Evolutionary conservation across 768 basidiomycete species (phyloP), one percentile per base, ranked within the genome.

Genomic region (Tylopilus sp.): DNA sequence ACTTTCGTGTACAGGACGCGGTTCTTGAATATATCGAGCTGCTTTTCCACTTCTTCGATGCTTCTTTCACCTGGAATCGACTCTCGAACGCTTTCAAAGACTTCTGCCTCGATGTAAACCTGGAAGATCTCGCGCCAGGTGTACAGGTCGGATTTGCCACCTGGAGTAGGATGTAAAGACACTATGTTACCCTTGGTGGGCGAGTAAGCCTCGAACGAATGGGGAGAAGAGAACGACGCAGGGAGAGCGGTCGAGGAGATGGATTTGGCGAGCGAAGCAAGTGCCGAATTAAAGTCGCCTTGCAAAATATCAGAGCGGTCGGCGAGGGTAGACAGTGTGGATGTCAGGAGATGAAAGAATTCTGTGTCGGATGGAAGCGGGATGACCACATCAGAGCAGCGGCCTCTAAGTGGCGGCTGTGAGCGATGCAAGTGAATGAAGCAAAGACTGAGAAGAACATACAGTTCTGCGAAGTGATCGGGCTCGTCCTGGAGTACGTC

Each of bases 121-220:
- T 85, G 83, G 62, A 98, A 95, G 25, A 97, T 85, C 69, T 91
- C 84, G 21, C 95, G 75, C 95, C 95, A 97, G 6, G 82, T 77
- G 64, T 90, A 92, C 8, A 98, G 69, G 58, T 98, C 94, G 11
- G 69, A 51, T 63, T 70, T 54, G 38, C 69, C 49, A 56, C 69
- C 58, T 17, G 40, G 21, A 57, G 58, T 1, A 74, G 77, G 63
- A 79, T 77, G 8, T 74, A 73, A 12, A 73, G 73, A 51, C 20
- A 23, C 40, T 3, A 48, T 48, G 30, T 68, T 68, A 30, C 25
- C 13, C 20, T 48, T 44, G 1, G 55, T 38, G 30, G 53, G 41
- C 2, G 74, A 72, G 50, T 73, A 64, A 5, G 71, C 58, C 3
- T 65, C 64, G 57, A 75, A 75, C 17, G 63, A 44, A 35, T 18